phyloP scores from a whole-genome alignment of 169 alveolate genomes.

The Plasmodium chabaudi region DNA sequence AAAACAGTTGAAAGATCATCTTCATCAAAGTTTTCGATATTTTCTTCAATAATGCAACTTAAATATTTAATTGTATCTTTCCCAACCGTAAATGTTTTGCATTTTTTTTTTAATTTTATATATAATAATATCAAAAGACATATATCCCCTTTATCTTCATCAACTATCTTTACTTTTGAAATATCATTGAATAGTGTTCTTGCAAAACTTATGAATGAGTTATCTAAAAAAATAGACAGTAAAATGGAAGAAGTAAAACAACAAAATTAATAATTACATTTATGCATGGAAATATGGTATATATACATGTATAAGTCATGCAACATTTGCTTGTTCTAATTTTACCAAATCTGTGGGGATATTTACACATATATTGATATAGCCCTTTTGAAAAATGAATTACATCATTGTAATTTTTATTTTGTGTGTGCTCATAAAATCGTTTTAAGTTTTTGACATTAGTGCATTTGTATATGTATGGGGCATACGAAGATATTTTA shows the following conservation, averaged over 20 bases:
- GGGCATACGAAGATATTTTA: slow-evolving; percentile 24
- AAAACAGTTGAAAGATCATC: slow-evolving; percentile 64
- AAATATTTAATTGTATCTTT: slow-evolving; percentile 27
- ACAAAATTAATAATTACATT: neutral
- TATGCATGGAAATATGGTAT: no score
- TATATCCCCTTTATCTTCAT: slow-evolving; percentile 36
- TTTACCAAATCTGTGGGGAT: slow-evolving; percentile 35
- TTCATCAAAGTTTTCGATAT: slow-evolving; percentile 50
- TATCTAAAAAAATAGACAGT: slow-evolving; percentile 19
- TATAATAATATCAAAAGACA: slow-evolving; percentile 45
- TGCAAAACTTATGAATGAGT: slow-evolving; percentile 21
- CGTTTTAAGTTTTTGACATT: slow-evolving; percentile 14
- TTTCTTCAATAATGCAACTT: slow-evolving; percentile 38
- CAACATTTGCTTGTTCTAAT: no score
- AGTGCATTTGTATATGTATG: slow-evolving; percentile 58
- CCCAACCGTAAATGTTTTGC: slow-evolving; percentile 36
- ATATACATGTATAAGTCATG: no score
- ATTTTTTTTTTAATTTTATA: slow-evolving; percentile 37
- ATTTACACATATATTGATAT: slow-evolving; percentile 32
- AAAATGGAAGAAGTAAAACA: slow-evolving; percentile 2
- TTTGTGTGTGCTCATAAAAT: slow-evolving; percentile 32
- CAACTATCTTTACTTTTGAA: neutral
- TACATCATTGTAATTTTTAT: slow-evolving; percentile 34
- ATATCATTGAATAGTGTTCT: slow-evolving; percentile 30
- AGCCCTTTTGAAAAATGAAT: slow-evolving; percentile 59